Evolutionary conservation across 257 asterid species (phyloP), one percentile per base, ranked within the genome.

Genomic region (Capsicum chinense): DNA sequence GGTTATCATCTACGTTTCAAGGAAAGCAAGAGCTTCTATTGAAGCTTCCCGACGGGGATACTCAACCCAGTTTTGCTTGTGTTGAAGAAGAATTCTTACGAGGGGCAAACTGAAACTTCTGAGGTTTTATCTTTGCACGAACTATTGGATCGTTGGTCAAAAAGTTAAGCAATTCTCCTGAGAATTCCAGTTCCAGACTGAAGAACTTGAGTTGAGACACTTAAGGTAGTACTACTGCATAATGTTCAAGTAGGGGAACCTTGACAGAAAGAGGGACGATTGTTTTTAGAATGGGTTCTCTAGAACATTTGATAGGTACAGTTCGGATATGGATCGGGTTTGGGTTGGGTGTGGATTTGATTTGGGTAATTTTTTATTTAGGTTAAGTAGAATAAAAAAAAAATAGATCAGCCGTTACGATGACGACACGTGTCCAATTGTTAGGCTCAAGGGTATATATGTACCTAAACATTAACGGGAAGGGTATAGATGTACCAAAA

Each of bases 21-120:
- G 81, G 82, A 82, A 83, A 87, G 52, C 79, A 64, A 86, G 86
- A 81, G 67, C 82, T 59, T 83, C 82, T 39, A 70, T 54, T 39
- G 83, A 80, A 85, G 76, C 85, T 21, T 71, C 59, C 10, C 47
- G 58, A 85, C 56, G 80, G 85, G 42, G 71, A 68, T 52, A 56
- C 9, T 12, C 11, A 64, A 50, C 39, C 63, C 48, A 12, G 59
- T 26, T 42, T 62, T 62, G 39, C 79, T 17, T 7, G 15, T 59
- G 80, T 52, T 76, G 85, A 81, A 17, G 86, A 47, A 44, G 79
- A 50, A 76, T 59, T 66, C 44, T 48, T 26, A 58, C 33, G 84
- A 73, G 21, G 58, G 83, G 86, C 21, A 21, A 21, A 21, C 21
- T 21, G 21, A 21, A 21, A 21, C 21, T 21, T 21, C 21, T 21